Evolutionary conservation across 2,329 filamentous ascomycete species (phyloP), one percentile per base, ranked within the genome.

Genomic region (Cladosporium sp.): DNA sequence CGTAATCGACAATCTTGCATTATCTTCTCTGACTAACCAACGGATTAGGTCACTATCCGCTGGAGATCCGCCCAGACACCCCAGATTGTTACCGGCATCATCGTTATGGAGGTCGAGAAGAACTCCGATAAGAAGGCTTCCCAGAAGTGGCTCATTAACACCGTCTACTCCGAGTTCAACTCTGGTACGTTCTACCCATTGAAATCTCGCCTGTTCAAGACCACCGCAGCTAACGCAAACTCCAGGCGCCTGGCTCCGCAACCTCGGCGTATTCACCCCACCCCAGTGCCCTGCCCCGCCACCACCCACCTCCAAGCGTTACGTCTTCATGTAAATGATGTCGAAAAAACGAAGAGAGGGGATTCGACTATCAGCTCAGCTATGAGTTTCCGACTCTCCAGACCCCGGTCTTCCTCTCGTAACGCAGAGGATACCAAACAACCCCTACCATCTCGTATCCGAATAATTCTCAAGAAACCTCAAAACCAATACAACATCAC

Each of bases 151-250:
- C 51, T 64, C 36, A 66, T 67, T 54, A 57, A 62, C 38, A 61
- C 58, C 15, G 59, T 66, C 30, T 65, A 63, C 57, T 62, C 59
- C 1, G 63, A 66, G 51, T 66, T 67, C 57, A 66, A 67, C 58
- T 59, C 55, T 46, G 64, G 64, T 38, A 62, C 59, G 29, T 66
- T 39, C 19, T 9, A n/a, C n/a, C n/a, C n/a, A n/a, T n/a, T n/a
- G n/a, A n/a, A n/a, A n/a, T n/a, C 19, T 35, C 39, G n/a, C 25
- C 15, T 7, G 25, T 42, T n/a, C n/a, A n/a, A n/a, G n/a, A 9
- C n/a, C 22, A 15, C 29, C n/a, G 2, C 16, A 30, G 39, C 22
- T 15, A 18, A 29, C 38, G 33, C 19, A 13, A 13, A 64, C 55
- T n/a, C 32, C 54, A 52, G 64, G 64, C 20, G 64, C 64, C 19